Base-by-base conservation (phyloP, 1,284 basidiomycete species). In the Cryptococcus sp. region DNA sequence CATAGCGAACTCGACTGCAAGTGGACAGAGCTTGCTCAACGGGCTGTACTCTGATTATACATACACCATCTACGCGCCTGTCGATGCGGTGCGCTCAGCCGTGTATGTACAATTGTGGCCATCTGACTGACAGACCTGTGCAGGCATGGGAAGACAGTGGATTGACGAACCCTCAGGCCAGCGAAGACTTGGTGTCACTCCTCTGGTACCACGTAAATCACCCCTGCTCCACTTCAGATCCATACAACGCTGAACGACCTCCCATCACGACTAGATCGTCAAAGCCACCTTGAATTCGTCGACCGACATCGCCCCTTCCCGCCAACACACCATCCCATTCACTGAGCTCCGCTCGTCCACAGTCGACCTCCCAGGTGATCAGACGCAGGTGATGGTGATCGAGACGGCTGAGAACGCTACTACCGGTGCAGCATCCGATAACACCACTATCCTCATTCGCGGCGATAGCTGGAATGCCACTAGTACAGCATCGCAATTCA, bases 321-420 rank as follows among this genome's bases (percentile, higher is more conserved):
- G 62, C 27, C 48, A 56, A 19, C 66, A 70, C 55, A 68, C 68
- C 2, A 57, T 70, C 46, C 62, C 65, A 6, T 58, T 60, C 38
- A 65, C 68, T 5, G 45, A 52, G 15, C 62, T 67, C 19, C 45
- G 55, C 6, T 53, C 58, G 8, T 39, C 53, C 10, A 59, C 55
- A 6, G 47, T 55, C 46, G 43, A 47, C 17, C 47, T 68, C 1
- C 67, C 68, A 27, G 63, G 58, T 0, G 58, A 63, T 22, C 65
- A 66, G 23, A 62, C 67, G 22, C 69, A 73, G 51, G 71, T 73
- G 0, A 65, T 72, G 25, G 70, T 72, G 16, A 62, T 73, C 47
- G 63, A 72, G 55, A 62, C 64, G 4, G 67, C 64, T 1, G 50
- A 57, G 4, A 63, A 63, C 47, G 50, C 55, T 20, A 54, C 46